Evolutionary conservation across 2,329 filamentous ascomycete species (phyloP).

Genomic region (Akanthomyces uredinophilus): DNA sequence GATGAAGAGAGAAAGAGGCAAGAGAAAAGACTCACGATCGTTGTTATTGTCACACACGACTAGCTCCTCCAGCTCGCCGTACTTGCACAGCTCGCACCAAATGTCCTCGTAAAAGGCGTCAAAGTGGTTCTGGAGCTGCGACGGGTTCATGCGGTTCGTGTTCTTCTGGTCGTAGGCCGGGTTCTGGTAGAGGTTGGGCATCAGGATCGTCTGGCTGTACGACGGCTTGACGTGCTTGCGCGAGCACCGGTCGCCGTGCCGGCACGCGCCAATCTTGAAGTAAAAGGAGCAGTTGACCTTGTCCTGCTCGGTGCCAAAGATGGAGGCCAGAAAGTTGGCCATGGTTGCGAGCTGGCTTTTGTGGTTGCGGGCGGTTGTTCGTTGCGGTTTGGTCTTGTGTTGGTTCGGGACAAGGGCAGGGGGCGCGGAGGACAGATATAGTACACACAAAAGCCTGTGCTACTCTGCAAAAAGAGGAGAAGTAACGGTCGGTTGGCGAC

Average conservation of each 20-base stretch:
- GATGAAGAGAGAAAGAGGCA: not conserved
- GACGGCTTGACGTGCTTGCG: slow-evolving; percentile 99
- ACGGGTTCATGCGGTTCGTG: slow-evolving; percentile 83
- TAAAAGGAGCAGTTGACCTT: slow-evolving; percentile 99
- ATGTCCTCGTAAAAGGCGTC: slow-evolving; percentile 99
- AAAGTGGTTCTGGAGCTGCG: slow-evolving; percentile 97
- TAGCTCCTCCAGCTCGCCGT: slow-evolving; percentile 93
- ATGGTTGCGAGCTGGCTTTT: slow-evolving; percentile 43
- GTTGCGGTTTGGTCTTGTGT: too few species aligned
- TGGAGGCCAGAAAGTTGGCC: slow-evolving; percentile 98
- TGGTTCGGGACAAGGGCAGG: not conserved
- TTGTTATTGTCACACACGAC: slow-evolving; percentile 99
- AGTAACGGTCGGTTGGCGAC: not conserved
- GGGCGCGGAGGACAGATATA: too few species aligned
- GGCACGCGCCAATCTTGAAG: slow-evolving; percentile 94
- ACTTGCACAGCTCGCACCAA: slow-evolving; percentile 99
- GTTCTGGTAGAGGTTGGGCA: slow-evolving; percentile 99
- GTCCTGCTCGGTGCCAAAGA: slow-evolving; percentile 99
- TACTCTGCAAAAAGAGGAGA: not conserved
- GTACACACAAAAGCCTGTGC: too few species aligned
- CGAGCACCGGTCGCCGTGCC: slow-evolving; percentile 96
- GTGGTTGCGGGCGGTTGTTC: not conserved
- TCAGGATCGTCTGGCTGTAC: slow-evolving; percentile 94
- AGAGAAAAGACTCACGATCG: slow-evolving; percentile 61
- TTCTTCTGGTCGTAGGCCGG: slow-evolving; percentile 87